Evolutionary conservation across 768 basidiomycete genomes (phyloP).

Genomic region (Leccinum aurantiacum): DNA sequence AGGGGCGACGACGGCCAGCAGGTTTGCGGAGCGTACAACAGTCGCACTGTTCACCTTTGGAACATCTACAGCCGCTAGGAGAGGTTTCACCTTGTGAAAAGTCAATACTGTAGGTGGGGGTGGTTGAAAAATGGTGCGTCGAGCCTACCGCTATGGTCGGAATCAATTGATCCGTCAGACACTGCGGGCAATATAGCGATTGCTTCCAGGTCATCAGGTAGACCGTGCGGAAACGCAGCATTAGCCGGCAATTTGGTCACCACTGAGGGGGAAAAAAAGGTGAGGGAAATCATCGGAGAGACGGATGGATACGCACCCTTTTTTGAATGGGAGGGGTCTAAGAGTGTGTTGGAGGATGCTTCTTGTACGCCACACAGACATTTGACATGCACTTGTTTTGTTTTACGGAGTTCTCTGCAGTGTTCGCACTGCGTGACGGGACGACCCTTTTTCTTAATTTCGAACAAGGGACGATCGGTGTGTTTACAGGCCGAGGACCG

Average conservation of each 20-base stretch:
- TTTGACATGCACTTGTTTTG: constrained; percentile 46
- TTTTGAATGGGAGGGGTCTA: constrained; percentile 41
- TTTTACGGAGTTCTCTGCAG: constrained; percentile 48
- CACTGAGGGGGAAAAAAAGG: constrained; percentile 42
- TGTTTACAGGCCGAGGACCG: constrained; percentile 88
- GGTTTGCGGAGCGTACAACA: constrained; percentile 57
- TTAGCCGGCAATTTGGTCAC: constrained; percentile 58
- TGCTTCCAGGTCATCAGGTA: constrained; percentile 69
- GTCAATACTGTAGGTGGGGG: constrained; percentile 44
- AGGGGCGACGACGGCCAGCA: constrained; percentile 36
- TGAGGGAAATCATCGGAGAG: constrained; percentile 5
- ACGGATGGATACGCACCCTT: constrained; percentile 54
- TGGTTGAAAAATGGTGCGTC: constrained; percentile 43
- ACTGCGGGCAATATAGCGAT: constrained; percentile 33
- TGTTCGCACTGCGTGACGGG: constrained; percentile 56
- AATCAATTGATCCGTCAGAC: constrained; percentile 56
- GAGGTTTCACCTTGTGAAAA: constrained; percentile 45
- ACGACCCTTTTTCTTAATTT: constrained; percentile 68
- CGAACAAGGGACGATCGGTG: constrained; percentile 82
- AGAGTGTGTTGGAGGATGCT: constrained; percentile 16
- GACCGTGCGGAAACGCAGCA: constrained; percentile 81
- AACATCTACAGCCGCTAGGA: constrained; percentile 49
- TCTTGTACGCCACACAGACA: constrained; percentile 44
- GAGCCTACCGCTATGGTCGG: constrained; percentile 67
- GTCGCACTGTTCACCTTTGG: constrained; percentile 47